Base-by-base conservation (phyloP, 495 filamentous ascomycete genomes). In the Aspergillus coremiiformis region DNA sequence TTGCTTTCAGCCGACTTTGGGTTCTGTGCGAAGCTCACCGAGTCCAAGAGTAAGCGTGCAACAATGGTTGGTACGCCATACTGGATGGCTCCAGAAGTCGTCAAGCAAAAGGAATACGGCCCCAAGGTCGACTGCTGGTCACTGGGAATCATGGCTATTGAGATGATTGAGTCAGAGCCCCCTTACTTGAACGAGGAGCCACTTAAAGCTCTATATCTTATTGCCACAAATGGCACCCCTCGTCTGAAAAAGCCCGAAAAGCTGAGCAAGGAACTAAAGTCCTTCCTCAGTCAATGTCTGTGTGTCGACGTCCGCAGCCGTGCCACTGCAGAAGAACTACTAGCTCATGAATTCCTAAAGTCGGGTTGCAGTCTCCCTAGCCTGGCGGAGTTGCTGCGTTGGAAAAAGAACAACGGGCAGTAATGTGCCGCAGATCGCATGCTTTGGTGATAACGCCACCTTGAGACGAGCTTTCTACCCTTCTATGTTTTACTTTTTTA, bases 11-110 rank as follows among this genome's bases (percentile, higher is more conserved):
- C 93, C 57, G 93, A 98, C 79, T 98, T 98, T 62, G 93, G 93
- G 47, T 97, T 98, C 81, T 97, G 94, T 66, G 93, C 93, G 66
- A 96, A 98, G 71, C 85, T 98, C 51, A 97, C 92, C 15, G 94
- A 97, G 62, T 84, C 89, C 48, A 95, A 95, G 72, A 90, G 79
- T 64, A 97, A 98, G 75, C 91, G 93, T 62, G 90, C 92, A 22
- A 98, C 93, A 43, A 97, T 98, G 93, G 93, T 98, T 45, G 93
- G 93, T 51, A 98, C 93, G 14, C 93, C 93, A 1, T 98, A 97
- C 75, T 98, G 93, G 93, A 98, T 98, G 93, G 93, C 93, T 2
- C 93, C 93, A 27, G 93, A 98, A 67, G 93, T 98, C 14, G 93
- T 98, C 63, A 97, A 96, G 75, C 93, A 96, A 67, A 96, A 96